Base-by-base conservation (phyloP, 306 rosid genomes). In the Urtica urens region DNA sequence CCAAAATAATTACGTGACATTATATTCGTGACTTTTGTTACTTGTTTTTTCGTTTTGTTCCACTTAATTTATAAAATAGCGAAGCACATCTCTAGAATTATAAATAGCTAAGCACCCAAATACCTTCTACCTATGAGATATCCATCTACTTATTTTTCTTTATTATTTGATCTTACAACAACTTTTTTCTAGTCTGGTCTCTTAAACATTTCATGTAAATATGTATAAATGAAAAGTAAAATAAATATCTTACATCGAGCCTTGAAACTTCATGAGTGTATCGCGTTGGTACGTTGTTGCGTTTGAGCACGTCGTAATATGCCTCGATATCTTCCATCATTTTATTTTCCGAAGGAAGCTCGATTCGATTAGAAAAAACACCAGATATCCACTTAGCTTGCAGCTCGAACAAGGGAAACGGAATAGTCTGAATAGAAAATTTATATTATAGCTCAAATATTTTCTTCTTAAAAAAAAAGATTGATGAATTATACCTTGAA, bases 361-460 rank as follows among this genome's bases (percentile, higher is more conserved):
- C 46, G 51, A 86, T 29, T 55, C 84, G 76, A 58, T 72, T 67
- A 12, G 96, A 82, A 51, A 86, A 69, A 51, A 65, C 50, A 57
- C 80, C 71, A 27, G 94, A 90, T 48, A 86, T 66, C 96, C 94
- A 86, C 61, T 72, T 79, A 75, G 86, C 63, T 60, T 86, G 96
- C 34, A 72, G 59, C 64, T 86, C 92, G 35, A 35, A 57, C 69
- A 77, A 0, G 53, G 63, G 54, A 50, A 86, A 79, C 37, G 86
- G 83, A 54, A 9, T 22, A 54, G 43, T 72, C 93, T 86, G 76
- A 38, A 37, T 38, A 27, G 20, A 15, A n/a, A 6, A 18, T 29
- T 22, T 16, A 7, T 23, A 24, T 26, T 0, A 24, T 2, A 25
- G 5, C 38, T 24, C 17, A 38, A 49, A 8, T 6, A 26, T 22